Percentiles rank a stretch among this genome's conserved stretches.
These are phyloP conservation scores for Jackrogersella minutella DNA, from an alignment of 495 filamentous ascomycete species.

Conservation along the genomic window DNA sequence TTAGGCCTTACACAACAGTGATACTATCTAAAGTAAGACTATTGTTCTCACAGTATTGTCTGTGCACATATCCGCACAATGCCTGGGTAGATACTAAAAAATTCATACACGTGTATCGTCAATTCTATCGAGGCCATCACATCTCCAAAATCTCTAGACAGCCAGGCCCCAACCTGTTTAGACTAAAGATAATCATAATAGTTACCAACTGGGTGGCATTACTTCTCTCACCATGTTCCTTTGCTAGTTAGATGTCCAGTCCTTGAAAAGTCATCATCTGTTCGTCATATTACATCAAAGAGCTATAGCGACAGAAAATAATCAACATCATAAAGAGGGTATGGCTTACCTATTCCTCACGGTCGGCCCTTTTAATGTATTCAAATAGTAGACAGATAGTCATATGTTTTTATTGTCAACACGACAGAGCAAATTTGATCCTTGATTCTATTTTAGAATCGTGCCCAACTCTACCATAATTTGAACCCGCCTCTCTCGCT, in stretches of 20 bases:
- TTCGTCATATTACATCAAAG: constrained; percentile 20
- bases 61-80: no score
- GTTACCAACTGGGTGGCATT: constrained; percentile 1
- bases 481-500: not conserved
- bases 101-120: no score
- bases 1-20: no score
- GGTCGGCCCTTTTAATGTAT: not conserved
- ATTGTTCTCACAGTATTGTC: no score
- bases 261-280: constrained; percentile 7
- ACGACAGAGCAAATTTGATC: no score
- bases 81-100: no score
- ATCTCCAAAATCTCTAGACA: not conserved
- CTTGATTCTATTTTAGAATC: not conserved
- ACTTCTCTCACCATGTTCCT: not conserved
- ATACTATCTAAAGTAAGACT: no score
- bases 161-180: not conserved
- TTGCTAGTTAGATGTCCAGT: not conserved
- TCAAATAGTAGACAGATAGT: no score
- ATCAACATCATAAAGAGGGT: not conserved
- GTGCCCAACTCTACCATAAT: not conserved
- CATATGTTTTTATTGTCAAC: no score
- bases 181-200: not conserved
- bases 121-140: not conserved
- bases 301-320: not conserved
- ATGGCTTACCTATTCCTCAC: not conserved